These are phyloP conservation scores for Aphanocladium album DNA, from an alignment of 2,329 filamentous ascomycete species.

Conservation along the genomic window DNA sequence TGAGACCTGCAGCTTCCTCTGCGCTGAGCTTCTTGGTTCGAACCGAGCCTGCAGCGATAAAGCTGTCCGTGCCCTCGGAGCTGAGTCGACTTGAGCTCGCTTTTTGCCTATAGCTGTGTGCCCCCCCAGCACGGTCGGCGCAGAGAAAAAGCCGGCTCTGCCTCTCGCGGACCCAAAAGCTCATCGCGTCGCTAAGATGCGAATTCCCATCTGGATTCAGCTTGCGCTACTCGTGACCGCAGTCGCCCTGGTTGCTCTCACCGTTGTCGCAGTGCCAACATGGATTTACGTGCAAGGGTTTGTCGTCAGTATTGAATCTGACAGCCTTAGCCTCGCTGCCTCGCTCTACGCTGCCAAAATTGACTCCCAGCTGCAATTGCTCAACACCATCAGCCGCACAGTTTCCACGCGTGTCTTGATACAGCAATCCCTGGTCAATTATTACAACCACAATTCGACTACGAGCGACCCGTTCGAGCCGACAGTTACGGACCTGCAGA, in stretches of 20 bases:
- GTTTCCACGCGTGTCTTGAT: conserved; percentile 63
- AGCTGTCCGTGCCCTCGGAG: not conserved
- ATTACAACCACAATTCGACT: conserved; percentile 52
- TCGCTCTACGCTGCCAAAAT: conserved; percentile 83
- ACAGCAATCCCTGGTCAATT: conserved; percentile 47
- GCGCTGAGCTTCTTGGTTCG: not conserved
- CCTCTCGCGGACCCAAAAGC: not conserved
- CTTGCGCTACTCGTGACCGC: conserved; percentile 73
- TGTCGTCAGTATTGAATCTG: conserved; percentile 47
- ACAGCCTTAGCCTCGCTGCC: conserved; percentile 69
- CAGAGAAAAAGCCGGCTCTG: not conserved
- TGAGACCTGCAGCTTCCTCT: not conserved
- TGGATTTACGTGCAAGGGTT: conserved; percentile 55
- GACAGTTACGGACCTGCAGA: conserved; percentile 61
- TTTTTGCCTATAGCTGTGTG: not conserved
- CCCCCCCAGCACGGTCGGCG: too few relatives aligned
- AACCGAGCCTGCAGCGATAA: not conserved
- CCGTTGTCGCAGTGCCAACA: conserved; percentile 74
- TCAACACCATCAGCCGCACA: conserved; percentile 68
- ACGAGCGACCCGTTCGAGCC: conserved; percentile 51
- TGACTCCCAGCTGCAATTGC: conserved; percentile 69
- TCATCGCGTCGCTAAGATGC: conserved; percentile 47
- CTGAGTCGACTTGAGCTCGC: not conserved
- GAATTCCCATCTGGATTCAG: conserved; percentile 84
- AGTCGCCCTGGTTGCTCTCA: conserved; percentile 67